Base-by-base conservation (phyloP, 352 stramenopile species). In the Pythium insidiosum region DNA sequence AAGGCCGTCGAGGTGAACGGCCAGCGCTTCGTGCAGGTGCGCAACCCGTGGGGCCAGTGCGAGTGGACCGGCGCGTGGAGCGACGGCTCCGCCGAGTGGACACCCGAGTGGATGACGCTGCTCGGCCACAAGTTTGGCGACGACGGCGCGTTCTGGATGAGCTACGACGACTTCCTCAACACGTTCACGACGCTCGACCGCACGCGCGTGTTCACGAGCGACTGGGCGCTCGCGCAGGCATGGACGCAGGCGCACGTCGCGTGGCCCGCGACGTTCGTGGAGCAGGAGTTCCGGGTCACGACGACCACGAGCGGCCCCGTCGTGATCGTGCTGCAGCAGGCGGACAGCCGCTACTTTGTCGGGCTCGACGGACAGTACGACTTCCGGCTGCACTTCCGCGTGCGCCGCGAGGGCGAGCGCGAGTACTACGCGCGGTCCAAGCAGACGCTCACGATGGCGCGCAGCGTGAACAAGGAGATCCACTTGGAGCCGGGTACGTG, bases 71-170 rank as follows among this genome's bases (percentile, higher is more conserved):
- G 68, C 0, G 33, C 49, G 5, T 86, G 67, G 61, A 68, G 60
- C 20, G 53, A 68, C 12, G 66, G 61, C 31, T 78, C 67, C 10
- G 28, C 55, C 2, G 58, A 72, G 49, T 81, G 63, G 73, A 85
- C 57, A 16, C 30, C 54, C 13, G 58, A 70, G 53, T 64, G 66
- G 56, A 77, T 69, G 45, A 53, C 30, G 35, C 35, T 50, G 36
- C 50, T 81, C 12, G 43, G 53, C 34, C 61, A 77, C 52, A 44
- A 50, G 18, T 66, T 67, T n/a, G 65, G 59, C 18, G 68, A 84
- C 51, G 71, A 85, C 38, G 70, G 73, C 11, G 56, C 66, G 16
- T 86, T 83, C 48, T 86, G 70, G 66, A 86, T 86, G 62, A 51
- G 29, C 22, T 84, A 66, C 50, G 51, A 66, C 5, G 58, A 72